Percentiles rank a stretch among this genome's conserved stretches.
phyloP scores from a whole-genome alignment of 257 asterid genomes.

The Cruciata laevipes region DNA sequence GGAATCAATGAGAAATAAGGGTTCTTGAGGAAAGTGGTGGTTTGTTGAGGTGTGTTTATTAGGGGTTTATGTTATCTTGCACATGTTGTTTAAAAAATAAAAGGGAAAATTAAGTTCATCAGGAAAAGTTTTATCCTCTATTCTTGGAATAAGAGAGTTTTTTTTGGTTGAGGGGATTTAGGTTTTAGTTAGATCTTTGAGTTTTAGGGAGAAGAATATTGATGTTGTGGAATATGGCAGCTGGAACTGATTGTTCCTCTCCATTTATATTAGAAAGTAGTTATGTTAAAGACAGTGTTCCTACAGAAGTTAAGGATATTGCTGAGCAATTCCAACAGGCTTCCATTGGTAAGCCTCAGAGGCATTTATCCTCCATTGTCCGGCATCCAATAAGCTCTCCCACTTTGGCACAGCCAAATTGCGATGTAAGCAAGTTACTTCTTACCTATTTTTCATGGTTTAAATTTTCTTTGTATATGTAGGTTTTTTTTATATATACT shows the following conservation, averaged over 20 bases:
- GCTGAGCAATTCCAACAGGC: conserved; percentile 35
- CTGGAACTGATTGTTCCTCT: conserved; percentile 50
- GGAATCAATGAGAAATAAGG: not conserved
- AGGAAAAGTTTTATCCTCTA: not conserved
- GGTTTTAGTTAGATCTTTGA: not conserved
- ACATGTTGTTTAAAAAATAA: not conserved
- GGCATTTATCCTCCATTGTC: conserved; percentile 47
- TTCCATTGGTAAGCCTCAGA: conserved; percentile 41
- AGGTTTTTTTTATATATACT: not conserved
- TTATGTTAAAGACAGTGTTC: conserved; percentile 29
- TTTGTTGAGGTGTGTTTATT: conserved; percentile 2
- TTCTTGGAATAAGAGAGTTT: not conserved
- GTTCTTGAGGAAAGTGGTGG: conserved; percentile 6
- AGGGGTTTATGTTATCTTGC: not conserved
- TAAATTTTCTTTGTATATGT: not conserved
- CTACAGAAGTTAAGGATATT: conserved; percentile 30
- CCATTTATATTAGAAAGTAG: conserved; percentile 37
- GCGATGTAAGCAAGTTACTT: conserved; percentile 38
- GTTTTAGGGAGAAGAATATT: not conserved
- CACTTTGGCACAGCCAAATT: conserved; percentile 37
- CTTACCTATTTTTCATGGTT: not conserved
- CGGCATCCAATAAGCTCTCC: conserved; percentile 45
- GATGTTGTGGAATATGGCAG: conserved; percentile 54
- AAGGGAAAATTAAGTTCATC: not conserved
- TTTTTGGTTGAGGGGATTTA: not conserved